Evolutionary conservation across 805 yeast genomes (phyloP).

Genomic region (Saturnispora quitensis): DNA sequence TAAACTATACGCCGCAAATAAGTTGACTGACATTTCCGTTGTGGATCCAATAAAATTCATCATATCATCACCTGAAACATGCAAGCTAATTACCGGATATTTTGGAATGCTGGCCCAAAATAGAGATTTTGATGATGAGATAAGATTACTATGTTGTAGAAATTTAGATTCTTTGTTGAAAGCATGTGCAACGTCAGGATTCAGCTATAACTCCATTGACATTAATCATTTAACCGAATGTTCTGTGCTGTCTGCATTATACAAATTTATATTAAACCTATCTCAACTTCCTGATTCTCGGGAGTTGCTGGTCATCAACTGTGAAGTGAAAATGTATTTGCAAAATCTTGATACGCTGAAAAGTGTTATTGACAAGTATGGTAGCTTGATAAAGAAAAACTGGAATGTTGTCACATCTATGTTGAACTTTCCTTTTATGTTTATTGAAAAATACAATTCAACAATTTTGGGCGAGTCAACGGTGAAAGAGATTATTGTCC

Average conservation of each 20-base stretch:
- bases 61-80: slow-evolving; percentile 32
- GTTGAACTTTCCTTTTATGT: slow-evolving; percentile 47
- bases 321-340: slow-evolving; percentile 62
- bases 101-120: slow-evolving; percentile 38
- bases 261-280: slow-evolving; percentile 35
- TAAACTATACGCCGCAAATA: slow-evolving; percentile 43
- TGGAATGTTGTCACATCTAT: slow-evolving; percentile 71
- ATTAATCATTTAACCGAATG: slow-evolving; percentile 30
- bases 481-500: slow-evolving; percentile 38
- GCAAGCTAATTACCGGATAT: slow-evolving; percentile 40
- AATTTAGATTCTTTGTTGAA: slow-evolving; percentile 45
- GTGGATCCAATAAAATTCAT: slow-evolving; percentile 46
- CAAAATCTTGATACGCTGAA: slow-evolving; percentile 55
- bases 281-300: slow-evolving; percentile 30
- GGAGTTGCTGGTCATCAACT: slow-evolving; percentile 40
- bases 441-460: slow-evolving; percentile 24
- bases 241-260: slow-evolving; percentile 41
- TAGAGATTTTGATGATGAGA: slow-evolving; percentile 33
- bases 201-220: slow-evolving; percentile 16
- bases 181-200: slow-evolving; percentile 33
- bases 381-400: slow-evolving; percentile 41
- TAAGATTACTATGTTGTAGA: slow-evolving; percentile 40
- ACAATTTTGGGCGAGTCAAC: slow-evolving; percentile 23
- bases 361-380: slow-evolving; percentile 70
- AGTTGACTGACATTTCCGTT: slow-evolving; percentile 42